Evolutionary conservation across 2,329 filamentous ascomycete genomes (phyloP).

Genomic region (Ophiostoma triangulosporum): DNA sequence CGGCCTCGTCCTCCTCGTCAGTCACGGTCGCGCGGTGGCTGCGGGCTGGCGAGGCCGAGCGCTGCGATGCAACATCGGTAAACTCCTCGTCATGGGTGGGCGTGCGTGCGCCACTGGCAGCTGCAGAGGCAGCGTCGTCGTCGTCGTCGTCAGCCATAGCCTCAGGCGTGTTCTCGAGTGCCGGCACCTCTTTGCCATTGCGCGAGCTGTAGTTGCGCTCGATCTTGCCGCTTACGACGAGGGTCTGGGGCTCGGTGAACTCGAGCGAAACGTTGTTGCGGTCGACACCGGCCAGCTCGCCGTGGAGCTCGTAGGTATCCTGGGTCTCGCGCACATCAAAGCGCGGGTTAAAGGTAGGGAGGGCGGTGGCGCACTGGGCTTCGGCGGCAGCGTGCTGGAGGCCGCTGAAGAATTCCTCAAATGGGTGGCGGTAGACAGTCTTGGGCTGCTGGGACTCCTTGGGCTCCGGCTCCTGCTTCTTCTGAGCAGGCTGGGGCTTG

Average conservation of each 20-base stretch:
- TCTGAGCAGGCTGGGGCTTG: not conserved
- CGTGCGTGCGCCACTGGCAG: not conserved
- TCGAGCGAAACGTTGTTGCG: conserved; percentile 66
- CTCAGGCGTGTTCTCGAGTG: not conserved
- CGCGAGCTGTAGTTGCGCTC: conserved; percentile 33
- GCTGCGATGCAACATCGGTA: conserved; percentile 21
- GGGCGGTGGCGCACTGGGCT: conserved; percentile 21
- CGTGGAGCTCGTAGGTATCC: conserved; percentile 60
- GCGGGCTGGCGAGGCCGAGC: conserved; percentile 18
- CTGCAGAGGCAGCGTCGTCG: not conserved
- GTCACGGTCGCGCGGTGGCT: conserved; percentile 51
- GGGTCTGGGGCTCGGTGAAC: conserved; percentile 62
- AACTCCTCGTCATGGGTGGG: conserved; percentile 19
- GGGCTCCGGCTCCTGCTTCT: not conserved
- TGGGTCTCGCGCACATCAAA: conserved; percentile 66
- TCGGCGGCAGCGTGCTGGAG: not conserved
- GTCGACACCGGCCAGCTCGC: conserved; percentile 63
- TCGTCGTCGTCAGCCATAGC: conserved; percentile 2
- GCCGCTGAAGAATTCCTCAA: not conserved
- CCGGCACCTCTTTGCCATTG: not conserved
- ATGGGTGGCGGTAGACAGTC: not conserved
- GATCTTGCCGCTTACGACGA: conserved; percentile 55
- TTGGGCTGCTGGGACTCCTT: not conserved
- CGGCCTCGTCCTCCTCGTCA: conserved; percentile 34
- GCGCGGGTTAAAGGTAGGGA: conserved; percentile 49